A percentile compares a stretch with the other conserved stretches of the same genome.
phyloP scores from a whole-genome alignment of 495 filamentous ascomycete species.

The Wilcoxina mikolae region DNA sequence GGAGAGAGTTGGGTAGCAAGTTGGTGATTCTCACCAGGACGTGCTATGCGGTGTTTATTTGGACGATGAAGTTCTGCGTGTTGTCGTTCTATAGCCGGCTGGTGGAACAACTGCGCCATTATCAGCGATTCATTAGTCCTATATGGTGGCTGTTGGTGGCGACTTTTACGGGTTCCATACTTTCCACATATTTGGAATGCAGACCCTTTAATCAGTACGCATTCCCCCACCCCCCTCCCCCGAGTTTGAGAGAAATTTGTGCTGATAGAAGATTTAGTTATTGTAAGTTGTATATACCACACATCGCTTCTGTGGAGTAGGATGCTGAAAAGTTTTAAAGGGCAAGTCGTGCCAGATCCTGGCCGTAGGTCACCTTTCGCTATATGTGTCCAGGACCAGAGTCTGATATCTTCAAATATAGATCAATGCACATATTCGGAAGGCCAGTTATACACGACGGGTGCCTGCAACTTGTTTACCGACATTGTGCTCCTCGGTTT shows the following conservation, averaged over 20 bases:
- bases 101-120: constrained; percentile 12
- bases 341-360: background rate
- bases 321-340: background rate
- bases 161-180: background rate
- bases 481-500: background rate
- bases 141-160: constrained; percentile 15
- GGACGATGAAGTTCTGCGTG: constrained; percentile 22
- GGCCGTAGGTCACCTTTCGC: background rate
- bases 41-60: constrained; percentile 22
- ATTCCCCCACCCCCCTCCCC: background rate
- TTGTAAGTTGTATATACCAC: background rate
- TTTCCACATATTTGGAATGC: background rate
- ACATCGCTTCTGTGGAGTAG: background rate
- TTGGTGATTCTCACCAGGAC: constrained; percentile 14
- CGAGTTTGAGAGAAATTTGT: background rate
- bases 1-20: constrained; percentile 23
- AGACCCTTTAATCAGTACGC: background rate
- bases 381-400: background rate
- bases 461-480: background rate
- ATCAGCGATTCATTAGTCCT: constrained; percentile 16
- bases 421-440: constrained; percentile 13
- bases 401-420: background rate
- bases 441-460: constrained; percentile 20
- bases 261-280: background rate
- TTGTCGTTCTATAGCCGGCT: constrained; percentile 14